A percentile compares a stretch with the other conserved stretches of the same genome.
These are phyloP conservation scores for Aspergillus brasiliensis DNA, from an alignment of 2,329 filamentous ascomycete genomes.

Conservation along the genomic window DNA sequence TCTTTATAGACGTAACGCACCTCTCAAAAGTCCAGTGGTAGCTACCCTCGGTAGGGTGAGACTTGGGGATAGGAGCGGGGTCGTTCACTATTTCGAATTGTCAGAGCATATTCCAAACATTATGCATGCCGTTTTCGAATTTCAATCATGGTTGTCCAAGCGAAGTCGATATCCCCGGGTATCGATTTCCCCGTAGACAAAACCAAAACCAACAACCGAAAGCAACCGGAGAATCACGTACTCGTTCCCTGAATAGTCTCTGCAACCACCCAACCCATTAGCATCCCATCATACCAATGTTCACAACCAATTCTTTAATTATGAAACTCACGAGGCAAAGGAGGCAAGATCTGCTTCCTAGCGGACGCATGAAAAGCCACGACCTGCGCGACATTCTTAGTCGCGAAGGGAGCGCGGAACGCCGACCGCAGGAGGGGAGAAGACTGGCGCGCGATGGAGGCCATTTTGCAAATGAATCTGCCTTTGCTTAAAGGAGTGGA, in stretches of 20 bases:
- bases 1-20: constrained; percentile 44
- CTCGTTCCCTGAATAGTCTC: constrained; percentile 74
- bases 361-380: constrained; percentile 86
- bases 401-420: constrained; percentile 37
- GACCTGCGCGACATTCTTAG: constrained; percentile 51
- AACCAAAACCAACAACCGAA: not conserved
- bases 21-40: constrained; percentile 99
- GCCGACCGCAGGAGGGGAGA: constrained; percentile 40
- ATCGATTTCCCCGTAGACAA: too few relatives aligned
- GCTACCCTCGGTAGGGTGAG: constrained; percentile 80
- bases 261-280: constrained; percentile 51
- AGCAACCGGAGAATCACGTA: constrained; percentile 48
- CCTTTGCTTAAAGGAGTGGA: constrained; percentile 10
- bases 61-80: constrained; percentile 70
- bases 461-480: constrained; percentile 38
- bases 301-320: not conserved
- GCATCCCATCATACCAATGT: constrained; percentile 29
- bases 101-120: constrained; percentile 15
- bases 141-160: not conserved
- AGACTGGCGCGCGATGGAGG: constrained; percentile 44
- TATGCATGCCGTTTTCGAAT: not conserved
- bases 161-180: too few relatives aligned
- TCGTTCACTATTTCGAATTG: constrained; percentile 70
- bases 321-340: constrained; percentile 73
- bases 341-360: constrained; percentile 74